Evolutionary conservation across 176 grass and related monocot species (phyloP), one percentile per base, ranked within the genome.

Genomic region (Carex pumila): DNA sequence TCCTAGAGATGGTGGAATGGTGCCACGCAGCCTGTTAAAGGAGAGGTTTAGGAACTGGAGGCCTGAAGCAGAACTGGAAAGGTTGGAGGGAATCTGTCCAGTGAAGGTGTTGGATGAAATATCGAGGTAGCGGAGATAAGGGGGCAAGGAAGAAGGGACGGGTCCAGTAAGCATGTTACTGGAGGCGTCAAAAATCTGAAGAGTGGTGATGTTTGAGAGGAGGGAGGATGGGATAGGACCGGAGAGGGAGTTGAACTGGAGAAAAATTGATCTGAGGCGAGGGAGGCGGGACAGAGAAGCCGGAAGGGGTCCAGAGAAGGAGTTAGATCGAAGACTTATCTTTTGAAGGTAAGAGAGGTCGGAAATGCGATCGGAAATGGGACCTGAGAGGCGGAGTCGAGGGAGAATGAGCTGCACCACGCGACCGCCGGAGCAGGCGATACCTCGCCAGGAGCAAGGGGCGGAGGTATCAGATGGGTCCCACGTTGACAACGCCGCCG

Each of bases 1-100:
- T 7, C 90, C 96, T 3, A 99, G 90, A 45, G 91, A 89, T 30
- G 89, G 83, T 30, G 93, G 93, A 1, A 99, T 88, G 4, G 92
- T 99, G 21, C 96, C 93, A 30, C 89, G 87, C 53, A 99, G 93
- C 11, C 96, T 90, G 87, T 99, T 99, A 84, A 80, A 91, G 61
- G 93, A 95, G 45, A 99, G 85, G 86, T 99, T 95, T 53, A 99
- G 43, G 77, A 91, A 89, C 93, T 99, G 93, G 62, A 99, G 93
- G 12, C 2, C 61, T 7, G 86, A 14, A 12, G 93, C 84, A 2
- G 86, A 84, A 30, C 89, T 37, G 78, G 89, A 86, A 6, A 95
- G 69, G 88, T 63, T 82, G 0, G 61, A 12, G 14, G 96, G 91
- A 64, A 99, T 89, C 77, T 70, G 19, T 9, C 96, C 93, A 45